A percentile compares a stretch with the other conserved stretches of the same genome.
Conservation (phyloP, 495 filamentous ascomycete genomes). For the Hypoxylon fuscum region DNA sequence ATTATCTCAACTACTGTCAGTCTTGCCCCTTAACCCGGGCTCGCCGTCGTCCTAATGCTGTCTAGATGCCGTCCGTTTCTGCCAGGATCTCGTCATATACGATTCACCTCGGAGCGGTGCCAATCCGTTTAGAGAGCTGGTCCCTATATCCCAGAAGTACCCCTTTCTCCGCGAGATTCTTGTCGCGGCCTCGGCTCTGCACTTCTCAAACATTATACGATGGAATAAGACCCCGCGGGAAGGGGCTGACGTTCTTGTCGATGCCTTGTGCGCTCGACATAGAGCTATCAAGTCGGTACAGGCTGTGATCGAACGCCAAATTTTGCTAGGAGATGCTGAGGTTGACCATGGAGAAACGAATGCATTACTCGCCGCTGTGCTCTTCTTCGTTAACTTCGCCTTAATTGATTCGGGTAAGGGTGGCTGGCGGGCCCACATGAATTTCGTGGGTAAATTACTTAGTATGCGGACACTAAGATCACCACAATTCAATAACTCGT, state of each 20-base stretch:
- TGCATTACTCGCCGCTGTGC: slow-evolving; percentile 58
- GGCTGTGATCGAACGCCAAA: slow-evolving; percentile 37
- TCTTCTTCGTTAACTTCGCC: slow-evolving; percentile 67
- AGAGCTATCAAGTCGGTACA: slow-evolving; percentile 57
- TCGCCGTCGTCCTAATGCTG: not conserved
- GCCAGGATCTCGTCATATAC: slow-evolving; percentile 61
- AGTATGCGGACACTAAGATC: slow-evolving; percentile 12
- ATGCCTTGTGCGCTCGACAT: slow-evolving; percentile 61
- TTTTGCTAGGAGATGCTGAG: slow-evolving; percentile 6
- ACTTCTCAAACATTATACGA: slow-evolving; percentile 52
- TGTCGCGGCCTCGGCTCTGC: slow-evolving; percentile 64
- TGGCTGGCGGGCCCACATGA: slow-evolving; percentile 64
- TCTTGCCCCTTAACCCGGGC: not conserved
- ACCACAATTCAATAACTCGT: not conserved
- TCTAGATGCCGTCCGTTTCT: slow-evolving; percentile 61
- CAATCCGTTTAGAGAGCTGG: slow-evolving; percentile 62
- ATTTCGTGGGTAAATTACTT: slow-evolving; percentile 58
- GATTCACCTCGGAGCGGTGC: slow-evolving; percentile 52
- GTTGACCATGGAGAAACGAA: slow-evolving; percentile 47
- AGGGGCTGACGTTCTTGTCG: slow-evolving; percentile 46
- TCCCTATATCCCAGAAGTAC: slow-evolving; percentile 56
- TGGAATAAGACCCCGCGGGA: slow-evolving; percentile 10
- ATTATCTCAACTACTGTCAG: slow-evolving; percentile 55
- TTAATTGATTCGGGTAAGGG: slow-evolving; percentile 65
- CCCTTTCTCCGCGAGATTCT: slow-evolving; percentile 60